Percentiles rank a stretch among this genome's conserved stretches.
Conservation (phyloP, 2,329 filamentous ascomycete genomes). For the Sporothrix phasma region DNA sequence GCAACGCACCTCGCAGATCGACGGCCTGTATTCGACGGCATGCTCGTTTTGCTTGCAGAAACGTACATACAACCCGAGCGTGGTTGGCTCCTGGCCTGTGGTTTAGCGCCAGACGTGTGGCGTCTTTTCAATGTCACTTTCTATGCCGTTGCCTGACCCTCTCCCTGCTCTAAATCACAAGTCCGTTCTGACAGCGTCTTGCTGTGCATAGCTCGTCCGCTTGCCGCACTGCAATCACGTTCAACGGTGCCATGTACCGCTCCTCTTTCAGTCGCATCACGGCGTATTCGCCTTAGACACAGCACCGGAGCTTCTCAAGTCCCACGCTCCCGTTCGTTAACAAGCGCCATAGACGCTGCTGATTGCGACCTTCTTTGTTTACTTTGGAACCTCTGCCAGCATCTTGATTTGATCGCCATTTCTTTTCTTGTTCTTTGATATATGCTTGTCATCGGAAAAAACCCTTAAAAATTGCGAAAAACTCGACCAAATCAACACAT, state of each 20-base stretch:
- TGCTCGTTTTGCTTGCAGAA: no score
- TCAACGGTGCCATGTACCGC: neutral
- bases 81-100: conserved; percentile 3
- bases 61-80: neutral
- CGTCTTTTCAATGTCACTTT: neutral
- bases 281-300: neutral
- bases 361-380: neutral
- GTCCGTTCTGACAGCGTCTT: no score
- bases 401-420: no score
- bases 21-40: no score
- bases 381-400: neutral
- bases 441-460: no score
- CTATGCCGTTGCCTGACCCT: neutral
- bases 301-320: neutral
- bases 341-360: conserved; percentile 3
- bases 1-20: no score
- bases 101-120: conserved; percentile 10
- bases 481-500: no score
- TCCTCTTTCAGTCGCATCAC: neutral
- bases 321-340: neutral
- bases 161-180: neutral
- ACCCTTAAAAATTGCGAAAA: no score
- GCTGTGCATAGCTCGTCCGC: neutral
- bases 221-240: neutral
- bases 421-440: no score